Evolutionary conservation across 2,329 filamentous ascomycete species (phyloP).

Genomic region (Fusarium sterilihyphosum): DNA sequence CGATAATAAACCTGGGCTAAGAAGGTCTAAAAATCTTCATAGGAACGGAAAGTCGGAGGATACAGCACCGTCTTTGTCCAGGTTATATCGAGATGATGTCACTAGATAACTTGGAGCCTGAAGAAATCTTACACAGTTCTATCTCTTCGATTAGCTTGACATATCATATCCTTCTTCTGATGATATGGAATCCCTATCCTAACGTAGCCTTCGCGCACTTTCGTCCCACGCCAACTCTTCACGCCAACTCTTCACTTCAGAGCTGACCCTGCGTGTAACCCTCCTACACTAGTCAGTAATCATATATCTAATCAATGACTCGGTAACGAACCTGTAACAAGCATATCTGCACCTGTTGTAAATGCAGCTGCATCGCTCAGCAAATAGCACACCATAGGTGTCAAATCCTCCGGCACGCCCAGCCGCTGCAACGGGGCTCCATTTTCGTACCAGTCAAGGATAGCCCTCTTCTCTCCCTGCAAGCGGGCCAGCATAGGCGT

Average conservation of each 20-base stretch:
- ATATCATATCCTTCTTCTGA: too few relatives aligned
- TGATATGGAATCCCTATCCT: too few relatives aligned
- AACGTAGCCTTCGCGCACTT: too few relatives aligned
- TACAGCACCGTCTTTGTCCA: too few relatives aligned
- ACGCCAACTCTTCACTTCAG: not conserved
- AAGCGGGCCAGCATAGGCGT: not conserved
- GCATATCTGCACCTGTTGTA: not conserved
- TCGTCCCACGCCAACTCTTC: too few relatives aligned
- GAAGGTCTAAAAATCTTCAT: accelerated
- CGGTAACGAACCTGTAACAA: not conserved
- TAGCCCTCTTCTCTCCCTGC: not conserved
- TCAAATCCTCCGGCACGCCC: not conserved
- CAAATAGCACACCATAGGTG: not conserved
- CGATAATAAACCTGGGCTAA: too few relatives aligned
- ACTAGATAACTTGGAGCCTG: too few relatives aligned
- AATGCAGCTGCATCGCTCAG: not conserved
- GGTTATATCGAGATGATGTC: too few relatives aligned
- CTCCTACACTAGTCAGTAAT: not conserved
- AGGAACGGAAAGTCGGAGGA: not conserved
- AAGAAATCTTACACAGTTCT: too few relatives aligned
- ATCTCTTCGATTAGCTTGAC: too few relatives aligned
- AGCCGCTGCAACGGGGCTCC: not conserved
- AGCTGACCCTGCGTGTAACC: not conserved
- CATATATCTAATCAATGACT: accelerated
- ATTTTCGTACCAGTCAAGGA: not conserved